Evolutionary conservation across 257 asterid genomes (phyloP).

Genomic region (Anisodus acutangulus): DNA sequence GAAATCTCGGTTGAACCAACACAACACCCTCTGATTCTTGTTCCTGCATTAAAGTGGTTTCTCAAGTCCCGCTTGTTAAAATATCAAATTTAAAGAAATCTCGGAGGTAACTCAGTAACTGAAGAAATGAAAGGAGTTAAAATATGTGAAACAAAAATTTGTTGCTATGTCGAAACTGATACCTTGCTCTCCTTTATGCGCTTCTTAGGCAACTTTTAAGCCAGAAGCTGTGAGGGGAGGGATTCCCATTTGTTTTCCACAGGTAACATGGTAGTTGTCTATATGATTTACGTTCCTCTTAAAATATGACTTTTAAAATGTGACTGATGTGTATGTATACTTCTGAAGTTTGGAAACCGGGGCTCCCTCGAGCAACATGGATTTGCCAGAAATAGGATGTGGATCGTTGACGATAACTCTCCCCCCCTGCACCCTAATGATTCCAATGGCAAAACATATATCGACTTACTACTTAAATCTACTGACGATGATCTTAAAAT

Average conservation of each 20-base stretch:
- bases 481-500: slow-evolving; percentile 72
- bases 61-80: background rate
- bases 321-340: slow-evolving; percentile 27
- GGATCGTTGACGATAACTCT: slow-evolving; percentile 73
- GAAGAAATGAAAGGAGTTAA: background rate
- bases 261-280: slow-evolving; percentile 48
- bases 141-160: background rate
- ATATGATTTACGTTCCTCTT: background rate
- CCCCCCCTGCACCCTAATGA: slow-evolving; percentile 60
- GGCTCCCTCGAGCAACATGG: slow-evolving; percentile 89
- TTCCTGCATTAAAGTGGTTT: slow-evolving; percentile 14
- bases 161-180: slow-evolving; percentile 9
- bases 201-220: slow-evolving; percentile 69
- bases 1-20: too few species aligned
- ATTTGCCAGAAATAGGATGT: slow-evolving; percentile 74
- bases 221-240: slow-evolving; percentile 90
- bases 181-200: background rate
- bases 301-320: background rate
- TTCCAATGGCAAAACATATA: slow-evolving; percentile 49
- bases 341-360: slow-evolving; percentile 69
- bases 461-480: slow-evolving; percentile 69
- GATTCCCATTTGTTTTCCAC: slow-evolving; percentile 86
- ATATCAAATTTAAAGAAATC: background rate
- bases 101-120: background rate
- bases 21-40: background rate